Evolutionary conservation across 495 filamentous ascomycete species (phyloP).

Genomic region (Oidiodendron maius): DNA sequence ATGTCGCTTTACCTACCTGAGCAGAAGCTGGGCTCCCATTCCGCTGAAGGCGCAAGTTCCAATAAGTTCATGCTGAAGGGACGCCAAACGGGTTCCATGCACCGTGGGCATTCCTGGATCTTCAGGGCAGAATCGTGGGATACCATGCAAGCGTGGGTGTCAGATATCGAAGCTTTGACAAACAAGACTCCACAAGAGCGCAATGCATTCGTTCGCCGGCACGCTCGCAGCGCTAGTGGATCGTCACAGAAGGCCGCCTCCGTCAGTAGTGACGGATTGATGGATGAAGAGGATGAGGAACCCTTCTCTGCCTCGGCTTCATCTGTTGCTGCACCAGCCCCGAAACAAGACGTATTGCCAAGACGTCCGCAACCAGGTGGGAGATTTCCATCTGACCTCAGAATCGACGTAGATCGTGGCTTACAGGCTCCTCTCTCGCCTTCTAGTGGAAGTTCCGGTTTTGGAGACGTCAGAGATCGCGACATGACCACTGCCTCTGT

Average conservation of each 20-base stretch:
- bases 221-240: slow-evolving; percentile 69
- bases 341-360: slow-evolving; percentile 38
- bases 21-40: slow-evolving; percentile 91
- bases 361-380: slow-evolving; percentile 76
- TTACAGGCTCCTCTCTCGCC: slow-evolving; percentile 70
- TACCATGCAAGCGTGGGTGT: slow-evolving; percentile 88
- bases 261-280: slow-evolving; percentile 62
- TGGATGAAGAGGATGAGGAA: slow-evolving; percentile 84
- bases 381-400: slow-evolving; percentile 82
- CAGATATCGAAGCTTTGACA: slow-evolving; percentile 81
- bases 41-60: slow-evolving; percentile 75
- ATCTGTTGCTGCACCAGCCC: slow-evolving; percentile 37
- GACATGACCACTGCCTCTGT: slow-evolving; percentile 50
- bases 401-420: slow-evolving; percentile 64
- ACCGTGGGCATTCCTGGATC: slow-evolving; percentile 95
- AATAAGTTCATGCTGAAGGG: slow-evolving; percentile 98
- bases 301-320: slow-evolving; percentile 60
- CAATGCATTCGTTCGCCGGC: slow-evolving; percentile 74
- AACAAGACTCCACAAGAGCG: slow-evolving; percentile 87
- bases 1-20: slow-evolving; percentile 96
- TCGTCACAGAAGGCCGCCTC: slow-evolving; percentile 54
- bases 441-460: slow-evolving; percentile 68
- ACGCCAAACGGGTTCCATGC: slow-evolving; percentile 86
- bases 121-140: slow-evolving; percentile 93
- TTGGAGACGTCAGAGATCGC: slow-evolving; percentile 42